Conservation (phyloP, 2,329 filamentous ascomycete species). For the Arthrobotrys musiformis region DNA sequence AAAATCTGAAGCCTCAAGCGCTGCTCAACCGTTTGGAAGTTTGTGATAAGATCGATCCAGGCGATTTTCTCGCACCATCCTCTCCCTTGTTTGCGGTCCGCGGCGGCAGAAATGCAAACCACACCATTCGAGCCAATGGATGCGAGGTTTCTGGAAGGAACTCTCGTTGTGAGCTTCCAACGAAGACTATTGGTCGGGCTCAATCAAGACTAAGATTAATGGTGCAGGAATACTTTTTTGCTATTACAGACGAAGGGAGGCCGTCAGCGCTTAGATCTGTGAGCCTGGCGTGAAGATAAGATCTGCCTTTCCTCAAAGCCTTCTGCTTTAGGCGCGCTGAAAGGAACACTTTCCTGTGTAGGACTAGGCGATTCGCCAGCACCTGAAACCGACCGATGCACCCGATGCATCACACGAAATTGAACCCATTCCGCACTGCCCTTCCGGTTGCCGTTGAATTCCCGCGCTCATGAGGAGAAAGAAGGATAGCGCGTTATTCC, state of each 20-base stretch:
- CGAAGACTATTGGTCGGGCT: constrained; percentile 43
- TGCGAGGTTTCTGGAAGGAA: constrained; percentile 24
- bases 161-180: constrained; percentile 1
- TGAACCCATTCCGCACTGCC: constrained; percentile 14
- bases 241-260: background rate
- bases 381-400: constrained; percentile 50
- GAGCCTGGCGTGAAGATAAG: constrained; percentile 43
- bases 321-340: constrained; percentile 53
- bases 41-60: constrained; percentile 40
- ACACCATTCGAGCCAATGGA: constrained; percentile 23
- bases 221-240: constrained; percentile 19
- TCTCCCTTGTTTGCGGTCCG: constrained; percentile 22
- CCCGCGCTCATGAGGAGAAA: constrained; percentile 25
- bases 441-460: constrained; percentile 31
- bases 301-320: constrained; percentile 41
- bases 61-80: constrained; percentile 11
- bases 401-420: constrained; percentile 46
- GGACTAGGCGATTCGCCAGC: constrained; percentile 51
- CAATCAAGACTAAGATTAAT: constrained; percentile 38
- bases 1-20: constrained; percentile 22
- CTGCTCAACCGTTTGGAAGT: constrained; percentile 15
- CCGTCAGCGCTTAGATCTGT: constrained; percentile 50
- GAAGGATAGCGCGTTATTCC: constrained; percentile 9
- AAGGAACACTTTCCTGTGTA: constrained; percentile 46
- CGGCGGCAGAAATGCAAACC: constrained; percentile 26